phyloP scores from a whole-genome alignment of 2,329 filamentous ascomycete species.

The Ascosphaera acerosa region DNA sequence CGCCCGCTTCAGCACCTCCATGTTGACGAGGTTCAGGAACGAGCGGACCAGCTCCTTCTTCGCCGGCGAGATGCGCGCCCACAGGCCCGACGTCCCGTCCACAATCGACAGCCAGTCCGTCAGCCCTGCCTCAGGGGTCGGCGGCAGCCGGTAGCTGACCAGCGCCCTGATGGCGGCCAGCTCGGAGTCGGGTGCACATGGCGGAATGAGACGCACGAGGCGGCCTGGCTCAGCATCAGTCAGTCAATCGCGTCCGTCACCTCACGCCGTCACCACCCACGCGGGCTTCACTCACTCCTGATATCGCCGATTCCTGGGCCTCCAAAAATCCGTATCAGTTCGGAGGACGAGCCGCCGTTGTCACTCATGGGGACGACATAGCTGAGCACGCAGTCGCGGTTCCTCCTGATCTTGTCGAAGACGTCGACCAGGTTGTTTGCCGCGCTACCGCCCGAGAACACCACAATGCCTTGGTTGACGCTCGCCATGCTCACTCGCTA shows the following conservation, averaged over 20 bases:
- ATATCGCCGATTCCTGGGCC: slow-evolving; percentile 69
- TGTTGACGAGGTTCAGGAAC: slow-evolving; percentile 48
- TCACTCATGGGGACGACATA: slow-evolving; percentile 91
- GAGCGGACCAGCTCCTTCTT: slow-evolving; percentile 56
- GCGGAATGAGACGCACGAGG: slow-evolving; percentile 71
- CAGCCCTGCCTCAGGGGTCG: slow-evolving; percentile 34
- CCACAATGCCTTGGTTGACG: slow-evolving; percentile 50
- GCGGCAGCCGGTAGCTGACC: slow-evolving; percentile 66
- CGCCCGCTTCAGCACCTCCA: slow-evolving; percentile 54
- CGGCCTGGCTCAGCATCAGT: slow-evolving; percentile 32
- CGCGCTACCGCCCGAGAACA: slow-evolving; percentile 84
- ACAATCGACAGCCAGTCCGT: slow-evolving; percentile 74
- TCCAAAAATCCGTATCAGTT: slow-evolving; percentile 82
- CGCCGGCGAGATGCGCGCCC: slow-evolving; percentile 41
- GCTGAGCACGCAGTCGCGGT: slow-evolving; percentile 41
- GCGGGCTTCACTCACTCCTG: slow-evolving; percentile 42
- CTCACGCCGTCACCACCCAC: not conserved
- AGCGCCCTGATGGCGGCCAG: slow-evolving; percentile 51
- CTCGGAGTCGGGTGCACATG: slow-evolving; percentile 32
- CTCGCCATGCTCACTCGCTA: too few relatives aligned
- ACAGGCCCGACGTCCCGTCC: slow-evolving; percentile 54
- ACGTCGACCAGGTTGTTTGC: slow-evolving; percentile 86
- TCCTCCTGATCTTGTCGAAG: slow-evolving; percentile 40
- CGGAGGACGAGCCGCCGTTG: slow-evolving; percentile 82
- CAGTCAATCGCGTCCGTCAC: slow-evolving; percentile 2